These are phyloP conservation scores for Metrosideros polymorpha DNA, from an alignment of 441 rosid genomes.

Conservation along the genomic window DNA sequence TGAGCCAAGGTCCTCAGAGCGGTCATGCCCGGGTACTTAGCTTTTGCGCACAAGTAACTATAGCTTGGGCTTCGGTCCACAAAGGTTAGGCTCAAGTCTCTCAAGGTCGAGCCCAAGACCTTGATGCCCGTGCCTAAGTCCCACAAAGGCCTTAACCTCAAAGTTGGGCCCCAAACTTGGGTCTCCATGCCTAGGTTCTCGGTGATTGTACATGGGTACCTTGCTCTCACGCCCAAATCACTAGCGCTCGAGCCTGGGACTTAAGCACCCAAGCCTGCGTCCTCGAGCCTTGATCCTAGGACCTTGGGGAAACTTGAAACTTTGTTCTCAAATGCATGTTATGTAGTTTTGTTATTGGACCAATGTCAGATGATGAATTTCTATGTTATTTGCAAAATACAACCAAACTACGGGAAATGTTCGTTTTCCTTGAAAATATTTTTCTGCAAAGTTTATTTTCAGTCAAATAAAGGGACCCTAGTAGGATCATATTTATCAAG, in stretches of 20 bases:
- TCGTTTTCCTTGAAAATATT: neutral
- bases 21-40: fast-evolving
- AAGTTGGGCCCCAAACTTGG: fast-evolving
- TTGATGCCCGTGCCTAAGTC: fast-evolving
- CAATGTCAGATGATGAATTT: fast-evolving
- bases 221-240: neutral
- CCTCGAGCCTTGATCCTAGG: neutral
- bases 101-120: neutral
- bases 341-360: neutral
- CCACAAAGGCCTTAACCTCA: too few relatives aligned
- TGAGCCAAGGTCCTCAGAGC: fast-evolving
- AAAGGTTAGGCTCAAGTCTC: neutral
- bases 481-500: neutral
- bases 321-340: neutral
- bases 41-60: fast-evolving
- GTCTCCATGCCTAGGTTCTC: too few relatives aligned
- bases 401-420: neutral
- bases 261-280: too few relatives aligned
- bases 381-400: neutral
- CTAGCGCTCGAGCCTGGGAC: too few relatives aligned
- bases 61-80: too few relatives aligned
- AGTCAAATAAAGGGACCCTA: neutral
- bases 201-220: too few relatives aligned
- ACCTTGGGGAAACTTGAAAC: neutral
- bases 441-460: fast-evolving